Base-by-base conservation (phyloP, 2,329 filamentous ascomycete species). In the Colletotrichum magnum region DNA sequence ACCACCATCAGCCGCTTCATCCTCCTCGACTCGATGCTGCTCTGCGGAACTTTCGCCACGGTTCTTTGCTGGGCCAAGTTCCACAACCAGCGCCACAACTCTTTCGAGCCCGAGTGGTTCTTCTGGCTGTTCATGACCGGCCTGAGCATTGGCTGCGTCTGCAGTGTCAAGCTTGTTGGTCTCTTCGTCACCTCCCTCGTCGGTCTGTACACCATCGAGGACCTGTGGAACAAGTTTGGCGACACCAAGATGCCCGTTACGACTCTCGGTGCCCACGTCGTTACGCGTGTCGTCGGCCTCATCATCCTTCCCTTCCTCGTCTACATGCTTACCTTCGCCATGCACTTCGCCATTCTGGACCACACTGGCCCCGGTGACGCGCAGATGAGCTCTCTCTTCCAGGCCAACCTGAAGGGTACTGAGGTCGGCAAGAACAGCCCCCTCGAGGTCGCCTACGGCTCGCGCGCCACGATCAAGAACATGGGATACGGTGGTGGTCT, bases 361-460 rank as follows among this genome's bases (percentile, higher is more conserved):
- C 95, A 94, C 83, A 95, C 92, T 75, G 96, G 96, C 21, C 96
- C 97, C 7, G 96, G 96, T 63, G 96, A 99, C 84, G 96, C 96
- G n/a, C 96, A 99, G 83, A 99, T 99, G 96, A 98, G 95, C 84
- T 99, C 96, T 28, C 89, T 99, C 58, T 99, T 99, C 88, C 96
- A 99, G 81, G 96, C 97, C 56, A 99, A 99, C 78, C 88, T 99
- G 45, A 92, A 90, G 75, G 96, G 96, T 28, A 98, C 95, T 12
- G 93, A 97, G 73, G 95, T 99, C 71, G 95, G 95, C 77, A 94
- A 94, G 80, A 93, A 97, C 80, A 98, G 95, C 77, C 96, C 97
- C 24, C 88, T 99, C 16, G 96, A 99, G 78, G 87, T 99, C 73
- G 95, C 94, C 5, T 86, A 93, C 72, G 96, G 97, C 28, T 99